Conservation (phyloP, 495 filamentous ascomycete species). For the Penicillium coprophilum region DNA sequence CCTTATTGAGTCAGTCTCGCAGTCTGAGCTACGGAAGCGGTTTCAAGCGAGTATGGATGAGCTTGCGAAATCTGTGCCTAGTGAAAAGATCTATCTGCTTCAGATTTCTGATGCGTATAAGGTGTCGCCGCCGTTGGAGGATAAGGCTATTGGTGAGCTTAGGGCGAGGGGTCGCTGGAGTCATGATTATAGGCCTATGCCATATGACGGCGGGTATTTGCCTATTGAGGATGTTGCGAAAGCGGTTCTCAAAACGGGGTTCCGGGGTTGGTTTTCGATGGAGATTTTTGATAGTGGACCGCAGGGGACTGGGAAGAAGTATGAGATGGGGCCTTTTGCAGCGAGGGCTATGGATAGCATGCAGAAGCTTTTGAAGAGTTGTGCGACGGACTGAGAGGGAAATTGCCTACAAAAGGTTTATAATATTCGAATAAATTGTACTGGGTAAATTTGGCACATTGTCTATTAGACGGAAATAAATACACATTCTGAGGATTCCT, state of each 20-base stretch:
- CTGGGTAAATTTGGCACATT: slow-evolving; percentile 10
- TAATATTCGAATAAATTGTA: not conserved
- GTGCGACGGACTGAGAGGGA: slow-evolving; percentile 22
- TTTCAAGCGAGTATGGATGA: slow-evolving; percentile 56
- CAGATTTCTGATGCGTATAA: slow-evolving; percentile 81
- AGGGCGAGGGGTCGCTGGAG: slow-evolving; percentile 69
- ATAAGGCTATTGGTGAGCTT: slow-evolving; percentile 45
- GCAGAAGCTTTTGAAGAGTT: slow-evolving; percentile 52
- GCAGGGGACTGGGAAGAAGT: slow-evolving; percentile 56
- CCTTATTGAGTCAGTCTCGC: slow-evolving; percentile 43
- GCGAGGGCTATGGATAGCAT: slow-evolving; percentile 59
- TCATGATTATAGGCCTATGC: slow-evolving; percentile 66
- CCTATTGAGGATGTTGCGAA: slow-evolving; percentile 63
- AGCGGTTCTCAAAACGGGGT: slow-evolving; percentile 70
- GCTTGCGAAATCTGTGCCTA: slow-evolving; percentile 56
- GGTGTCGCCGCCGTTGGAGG: slow-evolving; percentile 50
- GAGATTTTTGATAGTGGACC: slow-evolving; percentile 73
- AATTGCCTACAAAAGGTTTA: not conserved
- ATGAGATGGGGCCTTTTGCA: slow-evolving; percentile 59
- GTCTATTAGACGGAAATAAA: slow-evolving; percentile 8
- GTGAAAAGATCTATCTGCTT: slow-evolving; percentile 72
- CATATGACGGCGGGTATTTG: slow-evolving; percentile 71
- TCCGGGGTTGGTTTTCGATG: slow-evolving; percentile 69
- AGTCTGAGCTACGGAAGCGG: slow-evolving; percentile 44
- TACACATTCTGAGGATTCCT: slow-evolving; percentile 7